Base-by-base conservation (phyloP, 495 filamentous ascomycete genomes). In the Aspergillus mulundensis region DNA sequence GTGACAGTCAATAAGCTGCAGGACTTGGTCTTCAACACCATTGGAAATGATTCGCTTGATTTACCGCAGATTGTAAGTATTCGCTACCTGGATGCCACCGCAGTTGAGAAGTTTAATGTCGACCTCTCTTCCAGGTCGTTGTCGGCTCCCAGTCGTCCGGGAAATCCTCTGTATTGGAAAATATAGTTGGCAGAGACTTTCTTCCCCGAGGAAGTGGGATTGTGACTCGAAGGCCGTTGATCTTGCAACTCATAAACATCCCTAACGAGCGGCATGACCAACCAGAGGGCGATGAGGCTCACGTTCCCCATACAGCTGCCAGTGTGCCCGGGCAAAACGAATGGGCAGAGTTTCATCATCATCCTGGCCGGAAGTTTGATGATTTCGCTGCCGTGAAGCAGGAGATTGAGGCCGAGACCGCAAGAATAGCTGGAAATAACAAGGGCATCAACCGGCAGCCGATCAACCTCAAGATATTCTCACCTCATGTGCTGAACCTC, bases 401-500 rank as follows among this genome's bases (percentile, higher is more conserved):
- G 61, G 94, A 99, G 66, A 99, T 99, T 55, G 94, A 99, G 71
- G 91, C 88, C 41, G 94, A 99, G 73, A 99, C 94, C 1, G 84
- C 91, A 12, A 82, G 94, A 58, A 95, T 99, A 66, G 94, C 94
- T 39, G 94, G 94, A 54, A 95, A 80, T 73, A 99, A 99, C 73
- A 99, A 99, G 75, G 94, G 94, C 57, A 99, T 99, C 72, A 99
- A 95, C 66, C 80, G 94, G 53, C 87, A 95, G 68, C 91, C 94
- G 43, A 99, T 99, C 67, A 97, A 99, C 68, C 80, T 99, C 45
- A 99, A 99, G 69, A 96, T 99, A 51, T 99, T 96, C 71, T 97
- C 94, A 20, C 95, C 94, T 4, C 87, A 97, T 74, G 95, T 99
- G 44, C 81, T 99, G 52, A 97, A 91, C 72, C 79, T 99, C 61